Evolutionary conservation across 2,329 filamentous ascomycete genomes (phyloP), one percentile per base, ranked within the genome.

Genomic region (Ophiostoma quercus): DNA sequence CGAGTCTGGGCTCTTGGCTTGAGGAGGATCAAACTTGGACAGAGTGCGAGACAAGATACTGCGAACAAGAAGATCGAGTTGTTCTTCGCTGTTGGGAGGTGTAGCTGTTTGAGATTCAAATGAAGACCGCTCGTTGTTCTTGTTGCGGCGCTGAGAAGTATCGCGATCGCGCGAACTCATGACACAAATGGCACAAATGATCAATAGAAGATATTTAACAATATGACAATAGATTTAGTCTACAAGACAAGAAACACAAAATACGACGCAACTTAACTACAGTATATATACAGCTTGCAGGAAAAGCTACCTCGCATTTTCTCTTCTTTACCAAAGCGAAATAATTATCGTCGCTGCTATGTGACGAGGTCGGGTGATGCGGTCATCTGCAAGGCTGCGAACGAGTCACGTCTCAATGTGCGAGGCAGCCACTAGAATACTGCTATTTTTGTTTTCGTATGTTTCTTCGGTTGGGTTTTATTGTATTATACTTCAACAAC

Each of bases 1-100:
- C 16, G 62, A 1, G 34, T n/a, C 34, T 39, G 19, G 32, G 19
- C 19, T 14, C 19, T 29, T 34, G 60, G 37, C 60, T 14, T 34
- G 25, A 12, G 60, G 6, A 19, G 29, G 1, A 6, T 68, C 66
- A 34, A 68, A 68, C 5, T 47, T 66, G 60, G 65, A 29, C 1
- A 70, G 60, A 1, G 66, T 65, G 7, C 54, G 60, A 0, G 57
- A 63, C 6, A 70, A 43, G 14, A 70, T 63, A 19, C n/a, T 39
- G 12, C 60, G 66, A 16, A 70, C 47, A 16, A 70, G 62, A 16
- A 57, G 22, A 19, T 70, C 69, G 25, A 70, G 60, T 9, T 68
- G 41, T 34, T 66, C 51, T 29, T 70, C 57, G n/a, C 12, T 39
- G n/a, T 32, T 2, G 37, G 39, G 6, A 25, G 51, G 19, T 32